These are phyloP conservation scores for Metschnikowia peoriensis DNA, from an alignment of 805 yeast genomes.

Conservation along the genomic window DNA sequence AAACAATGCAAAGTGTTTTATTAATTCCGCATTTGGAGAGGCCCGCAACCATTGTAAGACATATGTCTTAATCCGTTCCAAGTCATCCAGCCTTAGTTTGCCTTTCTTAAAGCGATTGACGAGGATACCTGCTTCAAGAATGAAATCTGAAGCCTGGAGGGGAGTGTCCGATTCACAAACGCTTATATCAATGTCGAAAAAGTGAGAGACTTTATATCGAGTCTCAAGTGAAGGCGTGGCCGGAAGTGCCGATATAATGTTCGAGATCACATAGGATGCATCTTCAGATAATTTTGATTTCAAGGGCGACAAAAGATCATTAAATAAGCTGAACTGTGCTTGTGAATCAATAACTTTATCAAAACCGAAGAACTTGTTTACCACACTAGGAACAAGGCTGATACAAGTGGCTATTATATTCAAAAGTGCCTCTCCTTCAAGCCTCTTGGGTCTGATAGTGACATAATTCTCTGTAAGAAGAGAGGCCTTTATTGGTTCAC, in stretches of 20 bases:
- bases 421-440: not conserved
- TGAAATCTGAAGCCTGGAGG: not conserved
- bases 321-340: not conserved
- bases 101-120: not conserved
- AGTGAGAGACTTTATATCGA: not conserved
- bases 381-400: not conserved
- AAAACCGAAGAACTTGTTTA: conserved; percentile 1
- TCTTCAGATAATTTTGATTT: not conserved
- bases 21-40: not conserved
- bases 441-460: not conserved
- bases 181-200: not conserved
- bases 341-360: not conserved
- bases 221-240: not conserved
- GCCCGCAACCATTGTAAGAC: conserved; percentile 4
- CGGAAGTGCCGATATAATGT: not conserved
- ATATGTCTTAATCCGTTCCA: not conserved
- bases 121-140: conserved; percentile 4
- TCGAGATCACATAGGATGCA: not conserved
- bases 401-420: conserved; percentile 1
- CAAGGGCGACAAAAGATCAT: not conserved
- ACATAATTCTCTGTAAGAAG: not conserved
- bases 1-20: not conserved
- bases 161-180: not conserved
- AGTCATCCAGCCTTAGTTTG: not conserved
- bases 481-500: not conserved